A percentile compares a stretch with the other conserved stretches of the same genome.
Conservation (phyloP, 768 basidiomycete species). For the Leucosporidium yakuticum region DNA sequence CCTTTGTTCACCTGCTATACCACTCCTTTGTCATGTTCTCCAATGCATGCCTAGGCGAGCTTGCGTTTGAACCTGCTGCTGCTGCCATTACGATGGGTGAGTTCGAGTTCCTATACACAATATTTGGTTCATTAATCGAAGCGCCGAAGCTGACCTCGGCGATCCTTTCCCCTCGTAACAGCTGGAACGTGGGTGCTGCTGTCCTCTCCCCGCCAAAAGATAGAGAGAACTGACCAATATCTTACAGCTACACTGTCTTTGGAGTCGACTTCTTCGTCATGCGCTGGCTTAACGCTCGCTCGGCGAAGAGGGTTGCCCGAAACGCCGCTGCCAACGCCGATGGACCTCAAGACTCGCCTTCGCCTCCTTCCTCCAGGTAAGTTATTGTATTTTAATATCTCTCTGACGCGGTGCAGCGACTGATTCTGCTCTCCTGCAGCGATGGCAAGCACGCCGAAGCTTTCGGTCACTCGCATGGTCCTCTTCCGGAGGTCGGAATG, state of each 20-base stretch:
- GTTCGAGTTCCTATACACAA: neutral
- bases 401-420: neutral
- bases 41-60: constrained; percentile 42
- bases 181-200: too few relatives aligned
- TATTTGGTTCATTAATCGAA: too few relatives aligned
- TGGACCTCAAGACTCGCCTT: neutral
- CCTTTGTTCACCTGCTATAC: constrained; percentile 42
- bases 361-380: neutral
- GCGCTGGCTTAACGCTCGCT: constrained; percentile 29
- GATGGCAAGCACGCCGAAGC: neutral
- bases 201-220: too few relatives aligned
- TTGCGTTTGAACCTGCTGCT: constrained; percentile 43
- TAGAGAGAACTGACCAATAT: too few relatives aligned
- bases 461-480: constrained; percentile 20
- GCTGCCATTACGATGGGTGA: constrained; percentile 43
- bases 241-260: constrained; percentile 38
- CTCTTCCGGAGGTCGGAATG: neutral
- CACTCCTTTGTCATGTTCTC: constrained; percentile 45
- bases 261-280: constrained; percentile 42
- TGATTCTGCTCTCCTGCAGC: neutral
- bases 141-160: too few relatives aligned
- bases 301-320: neutral
- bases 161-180: too few relatives aligned
- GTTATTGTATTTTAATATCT: neutral
- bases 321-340: constrained; percentile 3